Evolutionary conservation across 2,329 filamentous ascomycete genomes (phyloP), one percentile per base, ranked within the genome.

Genomic region (Drechslerella coelobrocha): DNA sequence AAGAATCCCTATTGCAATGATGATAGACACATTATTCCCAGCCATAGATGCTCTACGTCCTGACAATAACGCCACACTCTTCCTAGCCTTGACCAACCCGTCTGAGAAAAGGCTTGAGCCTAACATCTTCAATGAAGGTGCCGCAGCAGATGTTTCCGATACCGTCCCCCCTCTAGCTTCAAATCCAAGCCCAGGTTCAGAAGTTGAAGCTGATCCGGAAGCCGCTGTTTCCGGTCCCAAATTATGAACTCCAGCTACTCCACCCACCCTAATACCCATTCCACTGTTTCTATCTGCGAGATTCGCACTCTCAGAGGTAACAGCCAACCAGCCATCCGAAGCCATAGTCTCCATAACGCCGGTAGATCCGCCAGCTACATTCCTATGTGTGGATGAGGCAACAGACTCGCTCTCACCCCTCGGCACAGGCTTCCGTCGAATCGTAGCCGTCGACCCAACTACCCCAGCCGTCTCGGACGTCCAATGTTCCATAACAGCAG

Each of bases 341-440:
- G 31, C 34, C 51, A 23, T 41, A 0, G 65, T 61, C 47, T 69
- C 56, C 34, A 48, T 54, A 10, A 26, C 31, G 3, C 19, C 48
- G 8, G 26, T 14, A 5, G 19, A 0, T 14, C 39, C 34, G 24
- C 26, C 17, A 7, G 19, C n/a, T 45, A 9, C 17, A 23, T 10
- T 56, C n/a, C n/a, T n/a, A n/a, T n/a, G n/a, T n/a, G n/a, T n/a
- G n/a, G n/a, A n/a, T n/a, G n/a, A n/a, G n/a, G n/a, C n/a, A n/a
- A n/a, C 57, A 7, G 45, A 26, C 43, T 3, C 2, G 21, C 37
- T 29, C 27, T 14, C 21, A 14, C 9, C 7, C 23, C 21, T 26
- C 12, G 57, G 59, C 10, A 54, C 52, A 8, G 52, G 45, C 52
- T 62, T 62, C 27, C 65, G 51, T 26, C 24, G 31, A 34, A 62